A percentile compares a stretch with the other conserved stretches of the same genome.
Conservation (phyloP, 805 yeast genomes). For the Candida oleophila region DNA sequence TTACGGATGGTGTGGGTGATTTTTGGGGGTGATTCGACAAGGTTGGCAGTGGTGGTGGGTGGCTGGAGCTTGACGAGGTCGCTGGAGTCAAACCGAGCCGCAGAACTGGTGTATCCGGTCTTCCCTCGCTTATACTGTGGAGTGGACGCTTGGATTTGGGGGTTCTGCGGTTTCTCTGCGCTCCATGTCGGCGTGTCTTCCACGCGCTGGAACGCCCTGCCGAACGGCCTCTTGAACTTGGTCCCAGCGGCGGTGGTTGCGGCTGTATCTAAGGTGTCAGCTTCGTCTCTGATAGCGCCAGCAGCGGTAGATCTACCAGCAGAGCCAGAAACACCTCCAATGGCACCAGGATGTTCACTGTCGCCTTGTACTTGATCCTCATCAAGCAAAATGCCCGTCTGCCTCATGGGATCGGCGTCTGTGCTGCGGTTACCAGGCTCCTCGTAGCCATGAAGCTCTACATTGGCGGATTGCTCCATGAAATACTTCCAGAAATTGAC, state of each 20-base stretch:
- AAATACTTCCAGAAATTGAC: conserved; percentile 75
- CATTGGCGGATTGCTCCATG: conserved; percentile 73
- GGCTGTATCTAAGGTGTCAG: conserved; percentile 11
- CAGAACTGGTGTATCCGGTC: neutral
- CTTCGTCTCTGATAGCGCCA: conserved; percentile 19
- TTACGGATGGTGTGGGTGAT: conserved; percentile 31
- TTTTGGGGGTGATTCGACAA: conserved; percentile 7
- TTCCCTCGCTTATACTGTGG: conserved; percentile 20
- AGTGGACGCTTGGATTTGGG: conserved; percentile 23
- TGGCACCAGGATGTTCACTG: conserved; percentile 1
- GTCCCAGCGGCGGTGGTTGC: conserved; percentile 22
- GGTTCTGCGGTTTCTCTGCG: conserved; percentile 3
- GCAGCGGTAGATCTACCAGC: too few species aligned
- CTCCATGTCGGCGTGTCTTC: conserved; percentile 18
- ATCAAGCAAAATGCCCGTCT: conserved; percentile 13
- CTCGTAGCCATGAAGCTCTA: conserved; percentile 55
- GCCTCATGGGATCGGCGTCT: conserved; percentile 21
- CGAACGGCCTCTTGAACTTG: neutral
- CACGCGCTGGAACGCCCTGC: conserved; percentile 31
- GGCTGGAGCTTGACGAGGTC: conserved; percentile 23
- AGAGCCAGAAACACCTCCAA: conserved; percentile 1
- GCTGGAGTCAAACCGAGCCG: conserved; percentile 18
- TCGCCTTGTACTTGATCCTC: conserved; percentile 10
- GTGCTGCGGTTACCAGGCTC: conserved; percentile 29
- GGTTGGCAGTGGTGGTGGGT: conserved; percentile 16